Percentiles rank a stretch among this genome's conserved stretches.
These are phyloP conservation scores for Diaporthe sp. DNA, from an alignment of 2,329 filamentous ascomycete species.

Conservation along the genomic window DNA sequence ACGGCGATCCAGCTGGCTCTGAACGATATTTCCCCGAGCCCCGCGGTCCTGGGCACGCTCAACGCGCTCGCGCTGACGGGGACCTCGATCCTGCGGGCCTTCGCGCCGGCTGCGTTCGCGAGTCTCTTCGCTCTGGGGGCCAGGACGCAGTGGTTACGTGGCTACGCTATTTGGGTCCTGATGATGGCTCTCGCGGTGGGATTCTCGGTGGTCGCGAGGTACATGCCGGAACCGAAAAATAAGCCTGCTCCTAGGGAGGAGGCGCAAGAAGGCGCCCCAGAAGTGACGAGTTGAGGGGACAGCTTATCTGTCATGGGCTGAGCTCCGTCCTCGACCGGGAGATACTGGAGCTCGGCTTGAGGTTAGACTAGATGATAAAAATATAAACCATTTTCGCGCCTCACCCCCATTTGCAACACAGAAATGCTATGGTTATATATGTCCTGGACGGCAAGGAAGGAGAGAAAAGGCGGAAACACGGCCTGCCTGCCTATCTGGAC, in stretches of 20 bases:
- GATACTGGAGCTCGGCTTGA: not conserved
- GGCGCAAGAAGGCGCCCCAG: not conserved
- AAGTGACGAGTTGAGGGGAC: not conserved
- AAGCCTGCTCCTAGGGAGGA: not conserved
- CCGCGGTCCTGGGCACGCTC: constrained; percentile 75
- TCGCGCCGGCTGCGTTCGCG: constrained; percentile 76
- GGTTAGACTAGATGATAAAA: not conserved
- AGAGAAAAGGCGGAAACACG: not conserved
- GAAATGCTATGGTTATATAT: not conserved
- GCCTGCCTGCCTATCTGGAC: not conserved
- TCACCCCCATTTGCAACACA: not conserved
- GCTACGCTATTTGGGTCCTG: constrained; percentile 77
- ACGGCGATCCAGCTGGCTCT: constrained; percentile 80
- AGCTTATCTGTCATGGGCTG: not conserved
- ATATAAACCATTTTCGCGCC: not conserved
- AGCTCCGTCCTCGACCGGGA: not conserved
- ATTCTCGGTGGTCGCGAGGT: constrained; percentile 50
- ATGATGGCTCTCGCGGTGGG: constrained; percentile 56
- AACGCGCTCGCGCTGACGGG: constrained; percentile 78
- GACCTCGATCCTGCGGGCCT: constrained; percentile 71
- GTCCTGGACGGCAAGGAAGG: too few species aligned
- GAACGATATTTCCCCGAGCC: constrained; percentile 79
- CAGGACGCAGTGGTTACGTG: constrained; percentile 70
- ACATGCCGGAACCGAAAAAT: constrained; percentile 53
- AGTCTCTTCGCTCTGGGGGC: constrained; percentile 78